Percentiles rank a stretch among this genome's conserved stretches.
These are phyloP conservation scores for Chloranthus sessilifolius DNA, from an alignment of 164 flowering plant species.

Conservation along the genomic window DNA sequence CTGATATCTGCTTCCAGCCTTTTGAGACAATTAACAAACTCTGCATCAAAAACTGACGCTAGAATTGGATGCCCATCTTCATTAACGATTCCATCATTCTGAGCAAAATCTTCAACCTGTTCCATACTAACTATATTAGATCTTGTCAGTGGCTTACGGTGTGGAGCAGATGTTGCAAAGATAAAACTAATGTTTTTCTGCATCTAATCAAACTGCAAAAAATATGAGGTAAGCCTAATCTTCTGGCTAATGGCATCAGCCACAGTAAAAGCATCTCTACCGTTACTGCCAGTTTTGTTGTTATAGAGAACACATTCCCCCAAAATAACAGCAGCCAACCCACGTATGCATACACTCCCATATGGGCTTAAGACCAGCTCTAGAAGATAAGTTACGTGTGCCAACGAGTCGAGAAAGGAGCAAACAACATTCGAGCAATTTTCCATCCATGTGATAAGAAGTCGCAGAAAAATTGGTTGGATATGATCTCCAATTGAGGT, in stretches of 20 bases:
- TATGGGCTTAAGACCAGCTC: constrained; percentile 67
- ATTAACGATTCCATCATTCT: constrained; percentile 30
- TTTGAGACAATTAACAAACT: constrained; percentile 52
- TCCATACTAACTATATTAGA: constrained; percentile 69
- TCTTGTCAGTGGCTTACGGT: constrained; percentile 57
- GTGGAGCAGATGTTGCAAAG: constrained; percentile 37
- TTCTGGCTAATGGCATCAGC: constrained; percentile 89
- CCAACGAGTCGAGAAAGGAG: constrained; percentile 77
- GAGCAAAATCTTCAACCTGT: constrained; percentile 59
- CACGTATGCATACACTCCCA: constrained; percentile 49
- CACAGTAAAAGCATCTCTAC: constrained; percentile 59
- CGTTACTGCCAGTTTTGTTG: constrained; percentile 42
- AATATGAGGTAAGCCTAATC: constrained; percentile 76
- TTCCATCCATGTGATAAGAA: constrained; percentile 78
- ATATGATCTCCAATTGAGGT: constrained; percentile 33
- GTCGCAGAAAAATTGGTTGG: constrained; percentile 68
- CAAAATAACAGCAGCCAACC: constrained; percentile 76
- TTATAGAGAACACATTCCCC: constrained; percentile 79
- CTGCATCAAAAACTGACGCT: constrained; percentile 49
- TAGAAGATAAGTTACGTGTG: constrained; percentile 76
- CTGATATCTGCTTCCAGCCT: constrained; percentile 64
- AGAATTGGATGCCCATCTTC: constrained; percentile 64
- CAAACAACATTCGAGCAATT: constrained; percentile 78
- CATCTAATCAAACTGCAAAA: constrained; percentile 80
- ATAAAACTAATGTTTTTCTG: constrained; percentile 52